Percentiles rank a stretch among this genome's conserved stretches.
Conservation (phyloP, 2,329 filamentous ascomycete genomes). For the Juglanconis oblonga region DNA sequence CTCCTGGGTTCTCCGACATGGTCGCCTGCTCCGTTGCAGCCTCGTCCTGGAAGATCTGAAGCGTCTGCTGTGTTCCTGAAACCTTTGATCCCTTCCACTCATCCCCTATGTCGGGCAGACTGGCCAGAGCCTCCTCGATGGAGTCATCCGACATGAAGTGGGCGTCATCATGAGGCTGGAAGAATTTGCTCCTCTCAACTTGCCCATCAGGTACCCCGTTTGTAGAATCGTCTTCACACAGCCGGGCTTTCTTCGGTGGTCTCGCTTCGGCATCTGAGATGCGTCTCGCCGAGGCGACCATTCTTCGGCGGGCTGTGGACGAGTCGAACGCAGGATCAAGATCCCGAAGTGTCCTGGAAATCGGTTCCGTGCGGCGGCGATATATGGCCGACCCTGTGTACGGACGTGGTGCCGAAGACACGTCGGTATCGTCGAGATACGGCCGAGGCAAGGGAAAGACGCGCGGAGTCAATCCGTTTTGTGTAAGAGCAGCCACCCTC, state of each 20-base stretch:
- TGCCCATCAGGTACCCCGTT: constrained; percentile 29
- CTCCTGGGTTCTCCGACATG: not conserved
- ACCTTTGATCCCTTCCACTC: constrained; percentile 40
- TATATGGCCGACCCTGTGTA: constrained; percentile 37
- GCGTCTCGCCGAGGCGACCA: constrained; percentile 23
- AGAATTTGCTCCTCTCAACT: constrained; percentile 53
- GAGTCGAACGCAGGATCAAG: constrained; percentile 8
- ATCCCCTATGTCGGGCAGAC: constrained; percentile 48
- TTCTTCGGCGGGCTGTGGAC: constrained; percentile 24
- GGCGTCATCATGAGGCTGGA: constrained; percentile 33
- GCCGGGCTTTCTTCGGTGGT: constrained; percentile 55
- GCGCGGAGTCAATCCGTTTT: constrained; percentile 48
- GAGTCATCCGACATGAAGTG: constrained; percentile 56
- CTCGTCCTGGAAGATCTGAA: constrained; percentile 44
- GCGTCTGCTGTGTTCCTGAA: constrained; percentile 35
- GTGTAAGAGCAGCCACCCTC: constrained; percentile 45
- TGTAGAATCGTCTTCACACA: constrained; percentile 43
- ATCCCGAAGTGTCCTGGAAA: constrained; percentile 40
- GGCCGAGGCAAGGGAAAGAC: constrained; percentile 59
- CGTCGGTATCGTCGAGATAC: constrained; percentile 42
- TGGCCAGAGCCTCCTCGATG: constrained; percentile 50
- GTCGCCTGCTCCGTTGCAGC: not conserved
- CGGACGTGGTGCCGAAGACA: constrained; percentile 22
- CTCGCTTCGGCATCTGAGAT: constrained; percentile 25
- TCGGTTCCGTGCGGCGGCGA: constrained; percentile 52